Percentiles rank a stretch among this genome's conserved stretches.
Evolutionary conservation across 1,139 yeast genomes (phyloP).

Genomic region (Geotrichum carabidarum): DNA sequence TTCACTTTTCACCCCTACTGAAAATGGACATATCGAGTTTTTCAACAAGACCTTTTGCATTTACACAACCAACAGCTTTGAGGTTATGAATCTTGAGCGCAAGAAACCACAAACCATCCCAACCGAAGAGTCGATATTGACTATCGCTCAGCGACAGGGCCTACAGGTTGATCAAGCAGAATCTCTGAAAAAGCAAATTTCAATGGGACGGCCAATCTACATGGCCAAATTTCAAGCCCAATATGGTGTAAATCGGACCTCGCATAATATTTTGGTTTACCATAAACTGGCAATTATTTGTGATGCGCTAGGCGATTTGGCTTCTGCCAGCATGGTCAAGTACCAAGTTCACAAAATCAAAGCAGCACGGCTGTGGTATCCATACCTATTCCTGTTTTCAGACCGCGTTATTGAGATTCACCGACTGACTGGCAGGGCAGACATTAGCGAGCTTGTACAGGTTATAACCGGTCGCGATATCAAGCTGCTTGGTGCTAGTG

Average conservation of each 20-base stretch:
- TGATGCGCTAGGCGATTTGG: slow-evolving; percentile 10
- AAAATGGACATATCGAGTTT: slow-evolving; percentile 11
- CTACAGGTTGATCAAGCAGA: slow-evolving; percentile 7
- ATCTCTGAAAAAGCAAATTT: background rate
- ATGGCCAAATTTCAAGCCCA: slow-evolving; percentile 6
- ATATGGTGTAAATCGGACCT: background rate
- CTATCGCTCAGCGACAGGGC: background rate
- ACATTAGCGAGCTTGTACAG: slow-evolving; percentile 15
- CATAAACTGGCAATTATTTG: slow-evolving; percentile 19
- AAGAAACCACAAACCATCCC: slow-evolving; percentile 9
- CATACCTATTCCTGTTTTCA: slow-evolving; percentile 17
- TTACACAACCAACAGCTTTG: slow-evolving; percentile 15
- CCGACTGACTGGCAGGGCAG: slow-evolving; percentile 12
- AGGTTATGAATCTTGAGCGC: slow-evolving; percentile 9
- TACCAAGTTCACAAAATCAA: slow-evolving; percentile 13
- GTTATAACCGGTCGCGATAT: slow-evolving; percentile 20
- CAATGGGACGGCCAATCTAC: slow-evolving; percentile 3
- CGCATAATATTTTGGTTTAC: slow-evolving; percentile 12
- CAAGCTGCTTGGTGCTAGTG: slow-evolving; percentile 8
- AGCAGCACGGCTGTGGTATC: slow-evolving; percentile 16
- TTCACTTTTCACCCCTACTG: slow-evolving; percentile 15
- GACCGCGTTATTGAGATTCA: slow-evolving; percentile 15
- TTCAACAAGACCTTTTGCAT: slow-evolving; percentile 18
- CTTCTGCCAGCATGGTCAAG: slow-evolving; percentile 7
- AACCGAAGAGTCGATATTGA: background rate